Conservation (phyloP, 78 protist genomes). For the Mantamonas sphyraenae region DNA sequence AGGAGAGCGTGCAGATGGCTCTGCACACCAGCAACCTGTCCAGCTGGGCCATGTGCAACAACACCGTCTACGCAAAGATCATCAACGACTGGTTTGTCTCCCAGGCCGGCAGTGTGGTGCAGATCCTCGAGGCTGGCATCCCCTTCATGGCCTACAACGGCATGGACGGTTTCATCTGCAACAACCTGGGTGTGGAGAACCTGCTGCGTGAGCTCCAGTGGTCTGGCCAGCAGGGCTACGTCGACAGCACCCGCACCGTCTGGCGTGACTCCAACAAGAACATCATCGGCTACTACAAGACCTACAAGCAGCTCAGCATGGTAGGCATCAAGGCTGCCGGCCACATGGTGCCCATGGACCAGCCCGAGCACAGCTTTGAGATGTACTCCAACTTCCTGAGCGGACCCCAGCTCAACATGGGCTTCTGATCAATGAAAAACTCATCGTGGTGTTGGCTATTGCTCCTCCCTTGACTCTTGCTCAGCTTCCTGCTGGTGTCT, state of each 20-base stretch:
- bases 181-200: not conserved
- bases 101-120: not conserved
- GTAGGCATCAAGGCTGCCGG: constrained; percentile 24
- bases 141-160: not conserved
- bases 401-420: no score
- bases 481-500: no score
- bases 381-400: constrained; percentile 1
- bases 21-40: not conserved
- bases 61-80: not conserved
- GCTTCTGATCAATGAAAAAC: not conserved
- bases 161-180: not conserved
- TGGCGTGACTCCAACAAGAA: not conserved
- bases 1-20: not conserved
- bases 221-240: not conserved
- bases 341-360: constrained; percentile 41
- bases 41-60: constrained; percentile 2
- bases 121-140: not conserved
- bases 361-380: constrained; percentile 4
- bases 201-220: constrained; percentile 3
- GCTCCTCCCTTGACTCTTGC: no score
- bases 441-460: no score
- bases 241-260: not conserved
- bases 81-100: not conserved
- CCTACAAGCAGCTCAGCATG: not conserved
- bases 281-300: not conserved